Percentiles rank a stretch among this genome's conserved stretches.
Evolutionary conservation across 345 rosid species (phyloP).

Genomic region (Brassica cretica): DNA sequence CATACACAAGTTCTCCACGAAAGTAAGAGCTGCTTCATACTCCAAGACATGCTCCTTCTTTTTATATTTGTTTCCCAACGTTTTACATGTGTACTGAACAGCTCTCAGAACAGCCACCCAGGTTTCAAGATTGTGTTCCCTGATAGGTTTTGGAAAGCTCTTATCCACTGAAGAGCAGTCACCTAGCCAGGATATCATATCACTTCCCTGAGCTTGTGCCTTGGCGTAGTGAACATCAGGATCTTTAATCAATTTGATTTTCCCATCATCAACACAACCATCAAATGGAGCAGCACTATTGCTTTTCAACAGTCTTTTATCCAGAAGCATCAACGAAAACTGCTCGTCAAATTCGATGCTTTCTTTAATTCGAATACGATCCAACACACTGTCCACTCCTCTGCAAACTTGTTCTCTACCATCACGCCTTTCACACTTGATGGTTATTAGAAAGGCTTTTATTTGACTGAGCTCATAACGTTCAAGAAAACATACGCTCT

Average conservation of each 20-base stretch:
- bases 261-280: not conserved
- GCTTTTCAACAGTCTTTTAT: slow-evolving; percentile 19
- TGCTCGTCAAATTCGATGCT: not conserved
- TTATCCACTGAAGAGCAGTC: slow-evolving; percentile 4
- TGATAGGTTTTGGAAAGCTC: slow-evolving; percentile 18
- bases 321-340: slow-evolving; percentile 20
- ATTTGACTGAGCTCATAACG: slow-evolving; percentile 18
- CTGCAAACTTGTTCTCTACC: not conserved
- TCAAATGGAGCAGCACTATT: not conserved
- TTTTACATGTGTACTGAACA: slow-evolving; percentile 26
- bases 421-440: slow-evolving; percentile 14
- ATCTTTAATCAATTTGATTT: not conserved
- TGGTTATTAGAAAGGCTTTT: not conserved
- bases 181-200: slow-evolving; percentile 26
- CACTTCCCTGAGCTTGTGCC: slow-evolving; percentile 19
- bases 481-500: slow-evolving; percentile 29
- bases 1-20: not conserved
- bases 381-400: not conserved
- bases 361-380: not conserved
- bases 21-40: not conserved
- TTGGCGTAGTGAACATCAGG: slow-evolving; percentile 9
- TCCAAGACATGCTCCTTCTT: not conserved
- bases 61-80: not conserved
- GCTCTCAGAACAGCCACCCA: slow-evolving; percentile 32
- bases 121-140: slow-evolving; percentile 12